Percentiles rank a stretch among this genome's conserved stretches.
phyloP scores from a whole-genome alignment of 2,329 filamentous ascomycete genomes.

The Trichoderma hamatum region DNA sequence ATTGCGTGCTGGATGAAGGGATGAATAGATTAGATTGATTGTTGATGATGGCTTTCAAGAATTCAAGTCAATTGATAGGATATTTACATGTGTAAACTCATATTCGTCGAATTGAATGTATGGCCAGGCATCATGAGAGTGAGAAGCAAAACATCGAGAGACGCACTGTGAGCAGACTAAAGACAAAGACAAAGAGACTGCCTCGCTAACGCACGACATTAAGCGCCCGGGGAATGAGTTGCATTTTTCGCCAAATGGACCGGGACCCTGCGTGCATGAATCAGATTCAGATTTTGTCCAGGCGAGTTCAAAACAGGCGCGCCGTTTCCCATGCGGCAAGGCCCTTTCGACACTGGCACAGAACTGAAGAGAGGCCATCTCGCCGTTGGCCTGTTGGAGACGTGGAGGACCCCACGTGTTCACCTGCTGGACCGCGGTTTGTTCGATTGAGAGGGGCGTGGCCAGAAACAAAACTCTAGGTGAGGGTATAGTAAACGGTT shows the following conservation, averaged over 20 bases:
- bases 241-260: not conserved
- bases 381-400: not conserved
- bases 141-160: not conserved
- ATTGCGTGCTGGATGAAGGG: not conserved
- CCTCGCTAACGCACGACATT: not conserved
- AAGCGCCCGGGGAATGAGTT: constrained; percentile 9
- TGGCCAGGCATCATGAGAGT: not conserved
- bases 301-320: not conserved
- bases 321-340: not conserved
- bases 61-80: not conserved
- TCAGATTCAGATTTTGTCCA: not conserved
- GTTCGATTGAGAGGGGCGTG: too few species aligned
- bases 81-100: not conserved
- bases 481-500: not conserved
- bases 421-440: not conserved
- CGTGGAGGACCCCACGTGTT: constrained; percentile 4
- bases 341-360: not conserved
- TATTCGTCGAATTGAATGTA: not conserved
- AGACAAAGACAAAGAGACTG: not conserved
- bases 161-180: not conserved
- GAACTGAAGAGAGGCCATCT: not conserved
- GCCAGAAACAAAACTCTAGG: not conserved
- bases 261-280: constrained; percentile 7
- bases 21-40: not conserved
- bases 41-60: not conserved